phyloP scores from a whole-genome alignment of 2,329 filamentous ascomycete genomes.

The Coniochaeta hoffmannii region DNA sequence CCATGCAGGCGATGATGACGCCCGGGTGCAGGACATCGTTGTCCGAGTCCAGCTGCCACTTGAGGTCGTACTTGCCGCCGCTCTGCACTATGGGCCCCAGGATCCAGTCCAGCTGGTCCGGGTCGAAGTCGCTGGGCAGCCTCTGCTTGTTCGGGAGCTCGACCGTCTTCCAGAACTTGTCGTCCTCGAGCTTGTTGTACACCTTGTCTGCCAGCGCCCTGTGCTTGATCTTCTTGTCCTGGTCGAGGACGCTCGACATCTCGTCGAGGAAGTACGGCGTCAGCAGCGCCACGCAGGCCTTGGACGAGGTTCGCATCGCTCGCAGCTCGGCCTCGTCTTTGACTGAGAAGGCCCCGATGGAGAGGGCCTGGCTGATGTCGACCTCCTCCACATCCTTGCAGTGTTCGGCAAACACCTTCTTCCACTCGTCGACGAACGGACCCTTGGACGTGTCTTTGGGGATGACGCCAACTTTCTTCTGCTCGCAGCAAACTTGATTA shows the following conservation, averaged over 20 bases:
- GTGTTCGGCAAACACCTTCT: slow-evolving; percentile 67
- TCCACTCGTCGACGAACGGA: slow-evolving; percentile 95
- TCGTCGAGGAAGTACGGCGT: slow-evolving; percentile 96
- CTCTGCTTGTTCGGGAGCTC: slow-evolving; percentile 64
- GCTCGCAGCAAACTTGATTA: background rate
- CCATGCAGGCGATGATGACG: slow-evolving; percentile 87
- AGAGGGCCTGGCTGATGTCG: slow-evolving; percentile 77
- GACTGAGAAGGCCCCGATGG: slow-evolving; percentile 74
- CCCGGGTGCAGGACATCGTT: slow-evolving; percentile 80
- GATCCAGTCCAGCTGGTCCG: slow-evolving; percentile 87
- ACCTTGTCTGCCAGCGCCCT: slow-evolving; percentile 79
- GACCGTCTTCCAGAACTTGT: slow-evolving; percentile 84
- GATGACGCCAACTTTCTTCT: slow-evolving; percentile 87
- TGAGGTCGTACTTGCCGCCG: slow-evolving; percentile 89
- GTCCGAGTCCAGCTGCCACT: slow-evolving; percentile 70
- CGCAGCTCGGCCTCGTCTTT: slow-evolving; percentile 95
- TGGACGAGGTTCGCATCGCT: slow-evolving; percentile 87
- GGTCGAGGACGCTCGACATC: slow-evolving; percentile 92
- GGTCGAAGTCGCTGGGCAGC: slow-evolving; percentile 79
- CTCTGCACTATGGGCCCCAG: slow-evolving; percentile 88
- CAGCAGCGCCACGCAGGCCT: slow-evolving; percentile 90
- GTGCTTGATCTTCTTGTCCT: slow-evolving; percentile 96
- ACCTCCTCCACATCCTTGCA: slow-evolving; percentile 84
- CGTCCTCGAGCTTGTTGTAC: slow-evolving; percentile 83
- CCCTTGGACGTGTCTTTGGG: slow-evolving; percentile 78